These are phyloP conservation scores for Cryptococcus sp. DNA, from an alignment of 1,284 basidiomycete genomes.

Conservation along the genomic window DNA sequence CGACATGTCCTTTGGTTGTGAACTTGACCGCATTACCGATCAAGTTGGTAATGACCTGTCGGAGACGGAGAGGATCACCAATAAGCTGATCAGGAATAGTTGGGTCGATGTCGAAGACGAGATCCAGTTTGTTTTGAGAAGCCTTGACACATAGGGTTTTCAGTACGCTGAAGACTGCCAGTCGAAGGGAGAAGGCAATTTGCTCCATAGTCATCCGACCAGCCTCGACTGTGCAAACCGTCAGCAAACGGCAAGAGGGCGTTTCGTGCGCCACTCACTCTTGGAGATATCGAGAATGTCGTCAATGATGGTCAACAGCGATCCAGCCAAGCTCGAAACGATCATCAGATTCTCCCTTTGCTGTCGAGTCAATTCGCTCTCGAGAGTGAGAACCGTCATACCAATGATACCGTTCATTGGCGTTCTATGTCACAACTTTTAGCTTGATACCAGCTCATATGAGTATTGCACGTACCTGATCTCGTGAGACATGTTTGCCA, in stretches of 20 bases:
- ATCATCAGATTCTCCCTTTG: conserved; percentile 92
- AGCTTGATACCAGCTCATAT: neutral
- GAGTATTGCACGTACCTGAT: conserved; percentile 65
- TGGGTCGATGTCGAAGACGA: conserved; percentile 95
- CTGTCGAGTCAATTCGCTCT: conserved; percentile 87
- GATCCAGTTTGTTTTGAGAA: conserved; percentile 93
- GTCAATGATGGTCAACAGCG: conserved; percentile 93
- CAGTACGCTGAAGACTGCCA: conserved; percentile 95
- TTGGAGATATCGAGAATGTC: conserved; percentile 98
- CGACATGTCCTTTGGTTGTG: conserved; percentile 89
- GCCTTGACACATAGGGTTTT: conserved; percentile 98
- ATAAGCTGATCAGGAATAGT: conserved; percentile 96
- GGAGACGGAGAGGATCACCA: conserved; percentile 89
- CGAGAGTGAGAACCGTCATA: conserved; percentile 76
- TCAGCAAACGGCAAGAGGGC: conserved; percentile 10
- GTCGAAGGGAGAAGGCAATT: conserved; percentile 94
- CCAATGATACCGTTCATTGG: conserved; percentile 99
- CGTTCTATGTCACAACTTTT: conserved; percentile 60
- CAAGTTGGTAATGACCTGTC: conserved; percentile 81
- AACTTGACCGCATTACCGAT: conserved; percentile 97
- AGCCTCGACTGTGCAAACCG: conserved; percentile 74
- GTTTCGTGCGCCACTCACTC: conserved; percentile 64
- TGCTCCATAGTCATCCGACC: conserved; percentile 99
- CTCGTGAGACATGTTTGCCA: conserved; percentile 97
- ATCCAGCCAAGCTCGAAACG: conserved; percentile 91